Conservation (phyloP, 257 asterid species). For the Nicotiana paniculata region DNA sequence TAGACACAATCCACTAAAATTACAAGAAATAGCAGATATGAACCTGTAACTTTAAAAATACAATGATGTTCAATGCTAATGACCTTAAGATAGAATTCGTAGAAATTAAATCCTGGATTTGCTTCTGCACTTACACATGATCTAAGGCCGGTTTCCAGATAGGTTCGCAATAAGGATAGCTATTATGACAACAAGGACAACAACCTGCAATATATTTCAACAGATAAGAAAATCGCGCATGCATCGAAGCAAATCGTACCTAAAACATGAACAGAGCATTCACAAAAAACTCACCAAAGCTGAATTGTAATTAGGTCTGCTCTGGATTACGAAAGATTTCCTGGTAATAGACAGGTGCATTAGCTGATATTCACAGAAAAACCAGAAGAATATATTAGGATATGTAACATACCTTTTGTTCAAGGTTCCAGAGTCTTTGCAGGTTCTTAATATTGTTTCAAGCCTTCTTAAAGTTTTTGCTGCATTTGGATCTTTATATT, state of each 20-base stretch:
- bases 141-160: slow-evolving; percentile 30
- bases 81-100: no score
- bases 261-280: neutral
- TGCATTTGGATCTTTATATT: slow-evolving; percentile 71
- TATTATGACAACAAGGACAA: slow-evolving; percentile 42
- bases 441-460: slow-evolving; percentile 57
- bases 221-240: slow-evolving; percentile 11
- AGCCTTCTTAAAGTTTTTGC: slow-evolving; percentile 51
- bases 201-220: slow-evolving; percentile 45
- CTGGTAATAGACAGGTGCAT: slow-evolving; percentile 32
- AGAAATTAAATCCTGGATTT: no score
- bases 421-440: slow-evolving; percentile 80
- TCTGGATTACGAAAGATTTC: slow-evolving; percentile 58
- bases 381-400: neutral
- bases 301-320: slow-evolving; percentile 43
- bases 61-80: no score
- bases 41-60: no score
- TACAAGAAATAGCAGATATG: no score
- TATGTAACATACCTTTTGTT: slow-evolving; percentile 24
- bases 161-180: slow-evolving; percentile 51
- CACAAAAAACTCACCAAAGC: slow-evolving; percentile 41
- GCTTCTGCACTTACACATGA: slow-evolving; percentile 31
- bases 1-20: neutral
- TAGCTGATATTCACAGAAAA: neutral
- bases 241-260: neutral